Percentiles rank a stretch among this genome's conserved stretches.
phyloP scores from a whole-genome alignment of 164 flowering plant species.

The Kingdonia uniflora region DNA sequence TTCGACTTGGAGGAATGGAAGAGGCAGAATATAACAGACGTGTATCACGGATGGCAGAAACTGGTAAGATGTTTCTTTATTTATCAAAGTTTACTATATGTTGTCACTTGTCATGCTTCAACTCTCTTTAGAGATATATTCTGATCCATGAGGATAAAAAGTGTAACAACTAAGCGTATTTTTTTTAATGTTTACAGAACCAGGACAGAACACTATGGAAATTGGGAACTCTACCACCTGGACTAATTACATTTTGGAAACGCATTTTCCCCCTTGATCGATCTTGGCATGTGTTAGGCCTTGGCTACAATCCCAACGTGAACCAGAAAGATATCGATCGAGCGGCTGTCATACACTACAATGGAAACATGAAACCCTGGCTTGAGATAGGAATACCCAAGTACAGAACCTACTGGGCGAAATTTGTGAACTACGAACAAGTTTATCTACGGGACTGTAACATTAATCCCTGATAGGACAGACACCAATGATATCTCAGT shows the following conservation, averaged over 20 bases:
- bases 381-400: slow-evolving; percentile 28
- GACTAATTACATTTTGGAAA: slow-evolving; percentile 40
- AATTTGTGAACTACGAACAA: slow-evolving; percentile 21
- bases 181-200: slow-evolving; percentile 14
- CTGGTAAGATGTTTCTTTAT: slow-evolving; percentile 36
- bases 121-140: neutral
- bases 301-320: slow-evolving; percentile 29
- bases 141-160: no score
- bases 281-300: slow-evolving; percentile 32
- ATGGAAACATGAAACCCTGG: slow-evolving; percentile 36
- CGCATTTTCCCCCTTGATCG: slow-evolving; percentile 18
- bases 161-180: no score
- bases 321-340: slow-evolving; percentile 22
- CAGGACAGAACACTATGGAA: slow-evolving; percentile 28
- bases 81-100: no score
- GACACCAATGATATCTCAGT: neutral
- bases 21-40: slow-evolving; percentile 58
- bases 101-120: neutral
- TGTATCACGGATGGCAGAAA: slow-evolving; percentile 76
- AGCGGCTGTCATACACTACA: slow-evolving; percentile 30
- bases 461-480: slow-evolving; percentile 19
- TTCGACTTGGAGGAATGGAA: slow-evolving; percentile 76
- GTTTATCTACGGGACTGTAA: slow-evolving; percentile 26
- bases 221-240: slow-evolving; percentile 60
- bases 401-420: slow-evolving; percentile 24